phyloP scores from a whole-genome alignment of 805 yeast species.

The Saccharomycopsis amapae region DNA sequence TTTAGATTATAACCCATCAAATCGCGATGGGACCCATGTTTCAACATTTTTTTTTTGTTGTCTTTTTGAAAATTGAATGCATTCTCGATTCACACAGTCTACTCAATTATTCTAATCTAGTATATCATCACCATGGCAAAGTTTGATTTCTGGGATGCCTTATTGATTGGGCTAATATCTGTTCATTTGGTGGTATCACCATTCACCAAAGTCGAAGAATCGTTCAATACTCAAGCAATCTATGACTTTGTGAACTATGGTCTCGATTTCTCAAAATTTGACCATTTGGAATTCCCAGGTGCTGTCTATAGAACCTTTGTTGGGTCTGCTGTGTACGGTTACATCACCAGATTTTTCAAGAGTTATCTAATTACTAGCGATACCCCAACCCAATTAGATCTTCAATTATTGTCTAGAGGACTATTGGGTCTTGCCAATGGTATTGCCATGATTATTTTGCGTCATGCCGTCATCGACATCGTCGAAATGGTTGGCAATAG shows the following conservation, averaged over 20 bases:
- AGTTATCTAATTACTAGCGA: slow-evolving; percentile 16
- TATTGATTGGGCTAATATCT: slow-evolving; percentile 28
- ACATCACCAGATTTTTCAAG: slow-evolving; percentile 35
- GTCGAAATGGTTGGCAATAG: slow-evolving; percentile 22
- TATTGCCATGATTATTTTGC: slow-evolving; percentile 42
- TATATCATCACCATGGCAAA: slow-evolving; percentile 1
- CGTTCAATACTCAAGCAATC: slow-evolving; percentile 83
- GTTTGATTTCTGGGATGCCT: slow-evolving; percentile 10
- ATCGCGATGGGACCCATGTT: no score
- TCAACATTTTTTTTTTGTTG: no score
- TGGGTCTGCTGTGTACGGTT: slow-evolving; percentile 55
- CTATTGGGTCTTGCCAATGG: slow-evolving; percentile 59
- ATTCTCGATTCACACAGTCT: no score
- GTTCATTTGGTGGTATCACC: slow-evolving; percentile 58
- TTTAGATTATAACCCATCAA: no score
- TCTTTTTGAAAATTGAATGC: no score
- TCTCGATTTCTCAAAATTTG: slow-evolving; percentile 40
- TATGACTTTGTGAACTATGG: slow-evolving; percentile 75
- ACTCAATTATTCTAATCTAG: no score
- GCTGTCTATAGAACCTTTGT: slow-evolving; percentile 81
- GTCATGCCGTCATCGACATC: slow-evolving; percentile 31
- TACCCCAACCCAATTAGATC: slow-evolving; percentile 37
- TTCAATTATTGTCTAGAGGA: slow-evolving; percentile 51
- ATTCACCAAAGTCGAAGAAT: slow-evolving; percentile 88
- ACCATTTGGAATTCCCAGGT: slow-evolving; percentile 79